Base-by-base conservation (phyloP, 352 stramenopile species). In the Globisporangium uncinulatum region DNA sequence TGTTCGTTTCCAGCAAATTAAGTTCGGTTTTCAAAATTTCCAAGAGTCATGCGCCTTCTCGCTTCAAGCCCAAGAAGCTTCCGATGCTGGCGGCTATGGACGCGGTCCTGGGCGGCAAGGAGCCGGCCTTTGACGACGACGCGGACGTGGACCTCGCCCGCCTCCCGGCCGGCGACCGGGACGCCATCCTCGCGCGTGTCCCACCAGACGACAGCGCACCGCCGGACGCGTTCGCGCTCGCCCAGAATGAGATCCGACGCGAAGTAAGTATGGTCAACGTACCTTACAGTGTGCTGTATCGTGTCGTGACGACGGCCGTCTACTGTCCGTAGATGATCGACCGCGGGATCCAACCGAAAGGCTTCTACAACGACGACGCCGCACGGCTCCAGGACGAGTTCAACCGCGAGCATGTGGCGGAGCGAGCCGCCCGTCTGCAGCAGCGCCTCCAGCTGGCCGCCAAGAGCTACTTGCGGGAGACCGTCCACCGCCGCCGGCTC, bases 281-380 rank as follows among this genome's bases (percentile, higher is more conserved):
- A 29, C 51, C 7, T 37, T n/a, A n/a, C n/a, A n/a, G n/a, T n/a
- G n/a, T n/a, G n/a, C n/a, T n/a, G n/a, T n/a, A n/a, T n/a, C n/a
- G n/a, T n/a, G n/a, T n/a, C n/a, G n/a, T n/a, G n/a, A n/a, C n/a
- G n/a, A n/a, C n/a, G n/a, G n/a, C n/a, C n/a, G n/a, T n/a, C n/a
- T n/a, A 43, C 13, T 36, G 41, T 24, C 29, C 64, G 50, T 49
- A 86, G 77, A 87, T 91, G 74, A 84, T 91, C 51, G 83, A 93
- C 62, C 83, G 83, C 57, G 80, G 83, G 20, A 90, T 91, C 53
- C 83, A 93, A 56, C 80, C 83, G 42, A 89, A 93, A 49, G 83
- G 79, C 13, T 93, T 91, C 49, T 93, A 87, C 69, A 93, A 91
- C 58, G 83, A 93, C 62, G 80, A 93, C 62, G 83, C 80, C 20